Evolutionary conservation across 169 alveolate genomes (phyloP).

Genomic region (Plasmodium gonderi): DNA sequence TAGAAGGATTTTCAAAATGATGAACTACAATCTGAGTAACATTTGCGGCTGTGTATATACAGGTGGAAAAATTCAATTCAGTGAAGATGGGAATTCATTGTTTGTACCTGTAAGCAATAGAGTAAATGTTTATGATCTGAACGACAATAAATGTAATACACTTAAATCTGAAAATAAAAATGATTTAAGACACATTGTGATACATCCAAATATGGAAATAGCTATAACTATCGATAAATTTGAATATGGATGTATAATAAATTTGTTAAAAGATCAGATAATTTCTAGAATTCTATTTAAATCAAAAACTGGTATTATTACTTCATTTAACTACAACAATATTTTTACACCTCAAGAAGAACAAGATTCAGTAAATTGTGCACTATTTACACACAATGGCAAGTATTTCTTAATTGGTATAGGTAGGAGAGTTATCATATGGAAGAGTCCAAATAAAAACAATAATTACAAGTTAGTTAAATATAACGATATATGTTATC

Average conservation of each 20-base stretch:
- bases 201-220: constrained; percentile 85
- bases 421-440: constrained; percentile 79
- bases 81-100: constrained; percentile 78
- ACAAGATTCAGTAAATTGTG: constrained; percentile 75
- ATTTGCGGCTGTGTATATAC: constrained; percentile 60
- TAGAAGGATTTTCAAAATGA: too few species aligned
- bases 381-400: constrained; percentile 81
- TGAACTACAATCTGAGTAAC: constrained; percentile 44
- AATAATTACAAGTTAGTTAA: constrained; percentile 80
- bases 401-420: constrained; percentile 77
- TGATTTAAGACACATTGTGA: constrained; percentile 79
- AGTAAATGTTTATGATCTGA: constrained; percentile 84
- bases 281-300: constrained; percentile 83
- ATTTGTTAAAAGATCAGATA: constrained; percentile 80
- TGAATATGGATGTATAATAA: constrained; percentile 84
- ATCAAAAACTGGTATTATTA: constrained; percentile 76
- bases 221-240: constrained; percentile 83
- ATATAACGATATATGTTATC: constrained; percentile 84
- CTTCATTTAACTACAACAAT: constrained; percentile 36
- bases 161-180: constrained; percentile 84
- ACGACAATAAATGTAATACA: constrained; percentile 82
- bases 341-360: constrained; percentile 74
- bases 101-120: constrained; percentile 89
- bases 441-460: constrained; percentile 81
- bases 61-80: constrained; percentile 48